These are phyloP conservation scores for Suhomyces prunicola DNA, from an alignment of 805 yeast genomes.

Conservation along the genomic window DNA sequence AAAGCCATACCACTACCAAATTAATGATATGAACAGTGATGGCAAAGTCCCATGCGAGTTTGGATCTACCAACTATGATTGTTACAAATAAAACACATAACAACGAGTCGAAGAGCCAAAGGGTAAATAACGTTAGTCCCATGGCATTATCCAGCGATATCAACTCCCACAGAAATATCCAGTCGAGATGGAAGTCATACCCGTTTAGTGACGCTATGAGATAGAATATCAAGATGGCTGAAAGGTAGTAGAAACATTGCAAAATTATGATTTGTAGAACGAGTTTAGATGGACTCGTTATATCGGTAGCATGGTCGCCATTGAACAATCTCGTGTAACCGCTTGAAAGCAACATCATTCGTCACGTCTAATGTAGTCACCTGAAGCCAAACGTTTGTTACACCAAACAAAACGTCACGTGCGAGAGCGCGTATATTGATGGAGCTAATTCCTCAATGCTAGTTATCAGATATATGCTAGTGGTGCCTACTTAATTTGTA, in stretches of 20 bases:
- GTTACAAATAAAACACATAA: conserved; percentile 83
- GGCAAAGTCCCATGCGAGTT: conserved; percentile 95
- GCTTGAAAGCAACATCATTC: conserved; percentile 8
- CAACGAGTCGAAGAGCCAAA: conserved; percentile 84
- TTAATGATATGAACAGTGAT: conserved; percentile 86
- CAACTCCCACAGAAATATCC: conserved; percentile 80
- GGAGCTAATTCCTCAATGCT: too few species aligned
- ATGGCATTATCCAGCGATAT: conserved; percentile 72
- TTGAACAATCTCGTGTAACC: conserved; percentile 28
- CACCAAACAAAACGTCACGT: background rate
- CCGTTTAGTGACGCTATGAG: conserved; percentile 70
- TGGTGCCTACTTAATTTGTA: too few species aligned
- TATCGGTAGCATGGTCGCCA: conserved; percentile 22
- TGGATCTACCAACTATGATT: conserved; percentile 85
- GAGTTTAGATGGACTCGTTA: conserved; percentile 32
- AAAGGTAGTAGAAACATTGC: conserved; percentile 73
- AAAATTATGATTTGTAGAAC: conserved; percentile 71
- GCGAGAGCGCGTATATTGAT: background rate
- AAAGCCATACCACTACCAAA: conserved; percentile 63
- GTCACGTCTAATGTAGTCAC: background rate
- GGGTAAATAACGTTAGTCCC: conserved; percentile 67
- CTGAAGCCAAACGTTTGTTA: background rate
- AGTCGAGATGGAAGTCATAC: conserved; percentile 57
- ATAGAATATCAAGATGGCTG: conserved; percentile 66
- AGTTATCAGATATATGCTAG: too few species aligned